Evolutionary conservation across 371 early-diverging fungal species (phyloP), one percentile per base, ranked within the genome.

Genomic region (Mucor mucedo): DNA sequence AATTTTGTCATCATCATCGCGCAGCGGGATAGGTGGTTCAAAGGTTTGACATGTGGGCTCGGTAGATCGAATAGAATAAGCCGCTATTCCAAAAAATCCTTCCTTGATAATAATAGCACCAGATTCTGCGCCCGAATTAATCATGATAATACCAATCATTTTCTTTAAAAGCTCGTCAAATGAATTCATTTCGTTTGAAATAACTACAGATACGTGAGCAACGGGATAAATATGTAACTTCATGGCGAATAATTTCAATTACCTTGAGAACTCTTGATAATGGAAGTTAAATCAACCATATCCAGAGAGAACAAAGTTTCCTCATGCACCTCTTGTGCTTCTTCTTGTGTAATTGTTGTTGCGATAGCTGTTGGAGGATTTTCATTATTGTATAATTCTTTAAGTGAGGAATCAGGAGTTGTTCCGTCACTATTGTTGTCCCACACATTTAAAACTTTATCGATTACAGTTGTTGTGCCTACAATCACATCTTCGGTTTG

Each of bases 261-360:
- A 73, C 76, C 76, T 72, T 80, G 80, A 2, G 78, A 72, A 40
- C 80, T 80, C 45, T 78, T 80, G 48, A 80, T 73, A 29, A 80
- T 80, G 0, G 80, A 78, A 5, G 78, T 71, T 2, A 80, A 64
- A 48, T 80, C 80, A n/a, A 80, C 69, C 63, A 80, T 78, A 65
- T 80, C 80, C 0, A 80, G 63, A 2, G 76, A 72, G 6, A 78
- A 68, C 21, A 80, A 52, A 4, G 80, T 69, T 5, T 67, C 58
- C 52, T 79, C 79, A 4, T 69, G 56, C 2, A 16, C 27, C 35
- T 40, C 27, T 3, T 33, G 30, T 13, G 41, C 3, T 1, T 54
- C 45, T 11, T 28, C 41, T n/a, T 7, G 42, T 1, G 39, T 33
- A 13, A 52, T 40, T 0, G 56, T 35, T 1, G 45, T 14, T 21